Percentiles rank a stretch among this genome's conserved stretches.
phyloP scores from a whole-genome alignment of 2,329 filamentous ascomycete species.

The Fusarium falciforme region DNA sequence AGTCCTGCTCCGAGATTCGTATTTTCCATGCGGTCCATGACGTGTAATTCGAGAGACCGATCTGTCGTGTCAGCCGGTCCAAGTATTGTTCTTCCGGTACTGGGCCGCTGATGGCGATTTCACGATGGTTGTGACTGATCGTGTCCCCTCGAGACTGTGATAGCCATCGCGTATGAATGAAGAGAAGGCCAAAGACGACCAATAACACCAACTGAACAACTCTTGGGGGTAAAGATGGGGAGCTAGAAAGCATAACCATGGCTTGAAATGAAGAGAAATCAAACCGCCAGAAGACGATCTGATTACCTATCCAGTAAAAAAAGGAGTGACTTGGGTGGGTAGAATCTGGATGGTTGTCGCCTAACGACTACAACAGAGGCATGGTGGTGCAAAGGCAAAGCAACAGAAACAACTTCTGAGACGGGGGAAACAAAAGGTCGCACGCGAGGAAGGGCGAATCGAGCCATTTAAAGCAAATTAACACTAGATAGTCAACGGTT shows the following conservation, averaged over 20 bases:
- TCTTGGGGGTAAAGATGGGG: constrained; percentile 37
- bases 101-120: constrained; percentile 29
- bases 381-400: constrained; percentile 27
- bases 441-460: constrained; percentile 30
- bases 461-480: constrained; percentile 42
- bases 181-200: constrained; percentile 42
- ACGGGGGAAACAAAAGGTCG: background rate
- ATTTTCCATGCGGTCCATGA: constrained; percentile 51
- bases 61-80: constrained; percentile 41
- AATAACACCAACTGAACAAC: constrained; percentile 37
- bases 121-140: constrained; percentile 10
- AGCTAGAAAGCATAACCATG: constrained; percentile 45
- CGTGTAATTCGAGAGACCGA: constrained; percentile 47
- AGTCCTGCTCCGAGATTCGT: constrained; percentile 43
- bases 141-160: constrained; percentile 14
- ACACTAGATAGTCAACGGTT: constrained; percentile 7
- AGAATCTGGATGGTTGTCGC: constrained; percentile 21
- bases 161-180: constrained; percentile 36
- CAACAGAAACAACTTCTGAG: constrained; percentile 4
- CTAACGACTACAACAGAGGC: constrained; percentile 31
- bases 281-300: constrained; percentile 17
- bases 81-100: constrained; percentile 50
- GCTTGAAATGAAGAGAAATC: constrained; percentile 15
- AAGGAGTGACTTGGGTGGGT: constrained; percentile 44
- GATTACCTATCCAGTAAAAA: constrained; percentile 14